Percentiles rank a stretch among this genome's conserved stretches.
These are phyloP conservation scores for Cucumis cinereus DNA, from an alignment of 306 rosid species.

Conservation along the genomic window DNA sequence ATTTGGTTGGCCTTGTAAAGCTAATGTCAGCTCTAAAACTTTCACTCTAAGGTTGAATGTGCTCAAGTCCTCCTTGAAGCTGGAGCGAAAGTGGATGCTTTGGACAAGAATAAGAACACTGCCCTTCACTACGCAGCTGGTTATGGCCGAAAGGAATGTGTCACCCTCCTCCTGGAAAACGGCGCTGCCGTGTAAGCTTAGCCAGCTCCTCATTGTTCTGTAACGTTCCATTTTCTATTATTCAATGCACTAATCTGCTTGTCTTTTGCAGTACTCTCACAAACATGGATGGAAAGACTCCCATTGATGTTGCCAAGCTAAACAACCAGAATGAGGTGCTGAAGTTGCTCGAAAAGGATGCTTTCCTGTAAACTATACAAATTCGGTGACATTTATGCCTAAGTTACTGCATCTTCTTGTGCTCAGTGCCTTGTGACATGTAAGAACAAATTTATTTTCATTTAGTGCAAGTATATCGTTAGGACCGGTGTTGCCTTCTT, in stretches of 20 bases:
- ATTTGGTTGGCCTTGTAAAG: not conserved
- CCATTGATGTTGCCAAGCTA: slow-evolving; percentile 94
- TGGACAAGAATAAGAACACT: slow-evolving; percentile 91
- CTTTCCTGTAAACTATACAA: slow-evolving; percentile 46
- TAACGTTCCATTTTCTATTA: not conserved
- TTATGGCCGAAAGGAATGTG: slow-evolving; percentile 95
- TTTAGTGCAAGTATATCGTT: not conserved
- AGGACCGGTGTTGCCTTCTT: not conserved
- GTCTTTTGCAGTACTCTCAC: slow-evolving; percentile 65
- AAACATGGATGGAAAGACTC: slow-evolving; percentile 93
- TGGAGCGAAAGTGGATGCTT: slow-evolving; percentile 88
- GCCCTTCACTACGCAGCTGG: slow-evolving; percentile 99
- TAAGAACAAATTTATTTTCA: not conserved
- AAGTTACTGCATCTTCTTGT: not conserved
- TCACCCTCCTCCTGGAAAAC: slow-evolving; percentile 76
- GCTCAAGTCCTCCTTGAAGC: slow-evolving; percentile 94
- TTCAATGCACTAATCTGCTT: not conserved
- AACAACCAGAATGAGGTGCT: slow-evolving; percentile 82
- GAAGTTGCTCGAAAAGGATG: slow-evolving; percentile 93
- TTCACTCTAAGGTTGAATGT: slow-evolving; percentile 66
- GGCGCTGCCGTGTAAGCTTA: slow-evolving; percentile 92
- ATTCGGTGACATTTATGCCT: not conserved
- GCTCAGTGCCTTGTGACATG: not conserved
- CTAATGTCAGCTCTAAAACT: not conserved
- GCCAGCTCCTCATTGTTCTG: not conserved